Percentiles rank a stretch among this genome's conserved stretches.
These are phyloP conservation scores for Lepidium didymum DNA, from an alignment of 345 rosid genomes.

Conservation along the genomic window DNA sequence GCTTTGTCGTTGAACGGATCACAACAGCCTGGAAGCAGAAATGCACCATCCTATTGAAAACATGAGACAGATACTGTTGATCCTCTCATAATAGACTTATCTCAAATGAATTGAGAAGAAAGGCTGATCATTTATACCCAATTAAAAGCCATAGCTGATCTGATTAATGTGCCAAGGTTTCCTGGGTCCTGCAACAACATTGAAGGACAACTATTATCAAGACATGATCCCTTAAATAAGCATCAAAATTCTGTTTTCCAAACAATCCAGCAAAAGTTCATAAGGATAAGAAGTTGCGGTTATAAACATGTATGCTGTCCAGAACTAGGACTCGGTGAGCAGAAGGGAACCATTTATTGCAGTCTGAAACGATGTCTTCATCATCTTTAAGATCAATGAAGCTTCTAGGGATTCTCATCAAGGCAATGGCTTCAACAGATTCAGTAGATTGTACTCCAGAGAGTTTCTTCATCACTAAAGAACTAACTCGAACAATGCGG, in stretches of 20 bases:
- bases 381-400: slow-evolving; percentile 39
- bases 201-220: not conserved
- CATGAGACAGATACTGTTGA: not conserved
- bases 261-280: not conserved
- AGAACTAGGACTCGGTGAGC: slow-evolving; percentile 70
- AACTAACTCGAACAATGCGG: slow-evolving; percentile 43
- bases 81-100: not conserved
- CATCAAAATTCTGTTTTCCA: too few relatives aligned
- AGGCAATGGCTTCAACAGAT: slow-evolving; percentile 69
- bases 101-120: not conserved
- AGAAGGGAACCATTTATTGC: slow-evolving; percentile 56
- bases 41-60: slow-evolving; percentile 65
- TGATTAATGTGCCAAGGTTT: slow-evolving; percentile 79
- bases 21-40: slow-evolving; percentile 93
- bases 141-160: slow-evolving; percentile 83
- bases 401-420: slow-evolving; percentile 65
- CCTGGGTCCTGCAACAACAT: slow-evolving; percentile 76
- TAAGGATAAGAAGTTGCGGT: not conserved
- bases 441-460: slow-evolving; percentile 73
- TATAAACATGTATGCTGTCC: slow-evolving; percentile 72
- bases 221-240: too few relatives aligned
- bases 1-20: slow-evolving; percentile 92
- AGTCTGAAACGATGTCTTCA: slow-evolving; percentile 19
- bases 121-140: slow-evolving; percentile 49
- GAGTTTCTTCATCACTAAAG: slow-evolving; percentile 74